A percentile compares a stretch with the other conserved stretches of the same genome.
Evolutionary conservation across 2,329 filamentous ascomycete genomes (phyloP).

Genomic region (Phaeoacremonium minimum): DNA sequence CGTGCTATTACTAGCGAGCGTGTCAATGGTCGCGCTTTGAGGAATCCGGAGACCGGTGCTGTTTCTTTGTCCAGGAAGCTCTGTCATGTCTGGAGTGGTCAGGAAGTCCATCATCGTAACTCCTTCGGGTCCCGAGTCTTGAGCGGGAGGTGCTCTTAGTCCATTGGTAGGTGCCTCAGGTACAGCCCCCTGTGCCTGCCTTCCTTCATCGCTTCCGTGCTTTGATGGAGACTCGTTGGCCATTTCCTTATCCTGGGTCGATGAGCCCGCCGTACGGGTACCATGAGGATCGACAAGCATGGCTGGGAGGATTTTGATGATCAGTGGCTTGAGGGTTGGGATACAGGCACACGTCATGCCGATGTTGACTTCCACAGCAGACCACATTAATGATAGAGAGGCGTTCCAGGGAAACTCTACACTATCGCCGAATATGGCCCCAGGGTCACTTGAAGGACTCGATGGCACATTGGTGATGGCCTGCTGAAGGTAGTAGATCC

Average conservation of each 20-base stretch:
- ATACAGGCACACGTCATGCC: slow-evolving; percentile 89
- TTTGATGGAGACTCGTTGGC: slow-evolving; percentile 1
- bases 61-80: not conserved
- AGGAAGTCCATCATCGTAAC: slow-evolving; percentile 38
- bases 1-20: slow-evolving; percentile 20
- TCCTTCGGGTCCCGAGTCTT: slow-evolving; percentile 7
- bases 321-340: slow-evolving; percentile 84
- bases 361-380: slow-evolving; percentile 83
- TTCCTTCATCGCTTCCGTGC: not conserved
- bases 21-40: not conserved
- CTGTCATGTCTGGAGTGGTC: slow-evolving; percentile 32
- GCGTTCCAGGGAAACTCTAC: slow-evolving; percentile 67
- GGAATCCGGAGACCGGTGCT: not conserved
- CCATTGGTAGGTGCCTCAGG: not conserved
- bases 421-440: slow-evolving; percentile 45
- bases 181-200: no score
- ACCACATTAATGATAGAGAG: slow-evolving; percentile 88
- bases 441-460: slow-evolving; percentile 26
- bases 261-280: slow-evolving; percentile 24
- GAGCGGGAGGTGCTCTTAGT: not conserved
- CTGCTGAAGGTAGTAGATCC: slow-evolving; percentile 84
- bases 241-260: slow-evolving; percentile 18
- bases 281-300: slow-evolving; percentile 50
- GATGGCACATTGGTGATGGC: slow-evolving; percentile 48
- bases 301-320: slow-evolving; percentile 57